Conservation (phyloP, 2,329 filamentous ascomycete species). For the Calonectria honghensis region DNA sequence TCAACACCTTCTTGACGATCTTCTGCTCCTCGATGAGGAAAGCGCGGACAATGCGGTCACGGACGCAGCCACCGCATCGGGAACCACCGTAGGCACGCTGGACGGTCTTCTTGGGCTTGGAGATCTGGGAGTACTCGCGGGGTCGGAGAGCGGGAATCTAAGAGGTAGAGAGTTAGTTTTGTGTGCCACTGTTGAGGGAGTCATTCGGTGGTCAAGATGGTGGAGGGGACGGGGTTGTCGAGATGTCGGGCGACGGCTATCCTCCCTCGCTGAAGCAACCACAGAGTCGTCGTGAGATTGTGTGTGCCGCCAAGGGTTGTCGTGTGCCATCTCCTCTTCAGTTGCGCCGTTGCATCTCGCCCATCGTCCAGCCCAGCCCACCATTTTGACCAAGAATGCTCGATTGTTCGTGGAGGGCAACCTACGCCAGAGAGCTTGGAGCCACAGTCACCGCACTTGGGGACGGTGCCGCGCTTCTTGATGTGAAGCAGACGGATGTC, state of each 20-base stretch:
- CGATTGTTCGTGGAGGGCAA: slow-evolving; percentile 60
- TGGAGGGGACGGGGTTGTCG: slow-evolving; percentile 11
- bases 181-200: slow-evolving; percentile 15
- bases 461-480: slow-evolving; percentile 99
- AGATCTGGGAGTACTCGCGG: slow-evolving; percentile 97
- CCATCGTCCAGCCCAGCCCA: slow-evolving; percentile 43
- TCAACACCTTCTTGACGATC: slow-evolving; percentile 99
- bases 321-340: slow-evolving; percentile 21
- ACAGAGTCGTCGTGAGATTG: not conserved
- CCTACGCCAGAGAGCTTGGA: slow-evolving; percentile 98
- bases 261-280: not conserved
- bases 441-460: slow-evolving; percentile 99
- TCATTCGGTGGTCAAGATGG: slow-evolving; percentile 38
- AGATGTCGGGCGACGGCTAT: slow-evolving; percentile 9
- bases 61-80: slow-evolving; percentile 98
- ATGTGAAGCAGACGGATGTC: slow-evolving; percentile 97
- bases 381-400: slow-evolving; percentile 43
- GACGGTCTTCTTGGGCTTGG: slow-evolving; percentile 99
- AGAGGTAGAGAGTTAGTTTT: slow-evolving; percentile 43
- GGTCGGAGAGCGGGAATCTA: slow-evolving; percentile 97
- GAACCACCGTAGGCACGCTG: slow-evolving; percentile 98
- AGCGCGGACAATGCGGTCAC: slow-evolving; percentile 96
- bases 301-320: not conserved
- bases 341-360: slow-evolving; percentile 32
- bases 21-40: slow-evolving; percentile 99